Evolutionary conservation across 2,329 filamentous ascomycete species (phyloP), one percentile per base, ranked within the genome.

Genomic region (Mycosphaerella sp.): DNA sequence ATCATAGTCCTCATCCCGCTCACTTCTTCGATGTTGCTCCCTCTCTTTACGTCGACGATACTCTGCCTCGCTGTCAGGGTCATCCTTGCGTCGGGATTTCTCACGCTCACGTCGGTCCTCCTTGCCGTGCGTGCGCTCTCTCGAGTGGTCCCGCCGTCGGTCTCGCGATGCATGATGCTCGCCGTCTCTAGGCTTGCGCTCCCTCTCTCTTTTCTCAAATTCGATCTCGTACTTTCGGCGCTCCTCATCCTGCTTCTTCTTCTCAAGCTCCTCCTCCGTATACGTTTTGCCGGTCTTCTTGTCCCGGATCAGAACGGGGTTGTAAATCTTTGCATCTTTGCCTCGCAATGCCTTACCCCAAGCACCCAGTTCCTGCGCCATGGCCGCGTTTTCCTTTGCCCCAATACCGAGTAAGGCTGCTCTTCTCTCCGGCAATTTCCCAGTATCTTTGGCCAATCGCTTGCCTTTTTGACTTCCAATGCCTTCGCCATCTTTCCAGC

Each of bases 371-470:
- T 95, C 88, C 58, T 88, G 79, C 21, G 76, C 80, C 45, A 78
- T 75, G 1, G 78, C 78, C 4, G 78, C 76, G 21, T 89, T 79
- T 65, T 89, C 84, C 67, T 92, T 95, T 9, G 91, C 91, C 3
- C 92, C 93, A 6, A 97, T 85, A 0, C 93, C 93, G 8, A 97
- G 76, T 53, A 95, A 79, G 55, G 89, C 89, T 12, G 89, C 85
- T 47, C 91, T 81, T 48, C 84, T 79, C 66, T 86, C 85, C 11
- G 84, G 77, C 14, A 83, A 74, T 58, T 82, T 84, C 36, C 83
- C 77, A 31, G 43, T 52, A 12, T 61, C 55, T 61, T 86, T 86
- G 23, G 62, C 59, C 4, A 66, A 56, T 60, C 55, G 70, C 62
- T 61, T 70, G 14, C 71, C 70, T 26, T 71, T 71, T 51, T 79